Evolutionary conservation across 768 basidiomycete species (phyloP).

Genomic region (Mycena belliarum): DNA sequence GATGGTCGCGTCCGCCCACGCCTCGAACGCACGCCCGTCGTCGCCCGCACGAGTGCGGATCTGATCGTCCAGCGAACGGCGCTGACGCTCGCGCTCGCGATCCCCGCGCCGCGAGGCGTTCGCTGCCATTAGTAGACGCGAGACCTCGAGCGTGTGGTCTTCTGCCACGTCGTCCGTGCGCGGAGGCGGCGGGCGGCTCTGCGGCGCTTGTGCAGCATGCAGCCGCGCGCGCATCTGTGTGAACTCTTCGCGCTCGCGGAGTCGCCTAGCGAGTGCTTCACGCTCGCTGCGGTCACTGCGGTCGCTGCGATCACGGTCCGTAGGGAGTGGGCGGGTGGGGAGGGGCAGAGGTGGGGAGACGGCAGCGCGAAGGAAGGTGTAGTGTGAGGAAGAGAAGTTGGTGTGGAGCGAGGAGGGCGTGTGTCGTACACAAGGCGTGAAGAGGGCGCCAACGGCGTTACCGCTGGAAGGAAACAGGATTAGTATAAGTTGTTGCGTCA

Average conservation of each 20-base stretch:
- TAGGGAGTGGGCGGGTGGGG: not conserved
- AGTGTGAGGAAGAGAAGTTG: slow-evolving; percentile 11
- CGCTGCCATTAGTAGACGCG: not conserved
- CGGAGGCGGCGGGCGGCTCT: not conserved
- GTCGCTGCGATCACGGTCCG: not conserved
- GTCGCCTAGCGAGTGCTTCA: slow-evolving; percentile 3
- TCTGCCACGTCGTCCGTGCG: not conserved
- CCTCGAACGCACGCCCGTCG: slow-evolving; percentile 11
- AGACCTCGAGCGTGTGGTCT: not conserved
- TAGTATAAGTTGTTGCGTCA: not conserved
- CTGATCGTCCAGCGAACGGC: not conserved
- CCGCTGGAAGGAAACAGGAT: not conserved
- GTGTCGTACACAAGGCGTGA: slow-evolving; percentile 16
- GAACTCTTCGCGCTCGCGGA: slow-evolving; percentile 16
- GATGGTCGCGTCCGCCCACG: slow-evolving; percentile 22
- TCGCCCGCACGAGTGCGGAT: not conserved
- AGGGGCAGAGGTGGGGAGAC: slow-evolving; percentile 18
- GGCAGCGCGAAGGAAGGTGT: slow-evolving; percentile 17
- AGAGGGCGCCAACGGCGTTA: slow-evolving; percentile 16
- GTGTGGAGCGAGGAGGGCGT: not conserved
- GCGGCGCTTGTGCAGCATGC: not conserved
- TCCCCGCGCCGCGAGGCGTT: not conserved
- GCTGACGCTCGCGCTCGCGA: not conserved
- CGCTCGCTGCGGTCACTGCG: slow-evolving; percentile 7
- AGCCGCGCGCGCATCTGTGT: slow-evolving; percentile 10